Conservation (phyloP, 2,329 filamentous ascomycete genomes). For the Leptographium flavum region DNA sequence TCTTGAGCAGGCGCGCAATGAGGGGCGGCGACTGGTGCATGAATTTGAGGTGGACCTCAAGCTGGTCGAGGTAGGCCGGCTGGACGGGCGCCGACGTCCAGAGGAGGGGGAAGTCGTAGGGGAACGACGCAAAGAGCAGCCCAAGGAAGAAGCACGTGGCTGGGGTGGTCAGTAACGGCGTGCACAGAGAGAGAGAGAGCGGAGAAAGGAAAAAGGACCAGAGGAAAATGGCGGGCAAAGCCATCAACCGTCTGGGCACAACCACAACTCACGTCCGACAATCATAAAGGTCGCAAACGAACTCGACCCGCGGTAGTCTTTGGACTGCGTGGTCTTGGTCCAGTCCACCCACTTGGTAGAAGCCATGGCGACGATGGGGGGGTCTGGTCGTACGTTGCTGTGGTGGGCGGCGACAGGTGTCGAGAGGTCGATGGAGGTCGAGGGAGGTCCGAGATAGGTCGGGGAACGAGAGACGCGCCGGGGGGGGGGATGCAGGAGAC, state of each 20-base stretch:
- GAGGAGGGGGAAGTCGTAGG: conserved; percentile 86
- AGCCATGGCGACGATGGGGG: conserved; percentile 3
- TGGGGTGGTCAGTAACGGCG: too few species aligned
- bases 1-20: conserved; percentile 86
- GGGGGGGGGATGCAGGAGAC: too few species aligned
- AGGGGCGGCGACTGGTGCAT: conserved; percentile 83
- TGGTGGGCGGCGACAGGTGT: too few species aligned
- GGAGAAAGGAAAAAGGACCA: conserved; percentile 5
- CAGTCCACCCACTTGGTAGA: conserved; percentile 29
- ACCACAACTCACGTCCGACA: conserved; percentile 61
- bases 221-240: not conserved
- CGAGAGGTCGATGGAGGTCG: too few species aligned
- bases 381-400: conserved; percentile 10
- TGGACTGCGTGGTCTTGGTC: conserved; percentile 42
- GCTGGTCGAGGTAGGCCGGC: conserved; percentile 61
- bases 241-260: too few species aligned
- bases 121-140: conserved; percentile 90
- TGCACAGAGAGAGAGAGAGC: conserved; percentile 2
- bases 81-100: conserved; percentile 56
- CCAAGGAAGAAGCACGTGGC: conserved; percentile 95
- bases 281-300: conserved; percentile 97
- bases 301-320: conserved; percentile 42
- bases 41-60: conserved; percentile 83
- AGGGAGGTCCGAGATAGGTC: too few species aligned
- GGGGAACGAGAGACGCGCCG: too few species aligned